Evolutionary conservation across 2,329 filamentous ascomycete genomes (phyloP).

Genomic region (Aurifilum marmelostoma): DNA sequence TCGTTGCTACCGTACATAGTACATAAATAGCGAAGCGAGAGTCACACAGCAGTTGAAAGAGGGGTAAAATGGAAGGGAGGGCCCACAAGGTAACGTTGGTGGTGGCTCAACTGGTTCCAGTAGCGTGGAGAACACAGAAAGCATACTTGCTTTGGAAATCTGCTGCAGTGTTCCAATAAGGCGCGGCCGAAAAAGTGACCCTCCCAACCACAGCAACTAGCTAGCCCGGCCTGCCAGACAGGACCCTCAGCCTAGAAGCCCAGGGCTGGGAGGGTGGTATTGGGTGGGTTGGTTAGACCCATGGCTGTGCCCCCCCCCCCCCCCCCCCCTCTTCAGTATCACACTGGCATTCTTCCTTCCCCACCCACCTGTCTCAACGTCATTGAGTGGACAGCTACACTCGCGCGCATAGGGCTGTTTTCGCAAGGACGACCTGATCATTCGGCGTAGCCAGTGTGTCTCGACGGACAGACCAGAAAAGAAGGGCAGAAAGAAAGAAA

Average conservation of each 20-base stretch:
- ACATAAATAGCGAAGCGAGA: background rate
- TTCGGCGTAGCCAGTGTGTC: conserved; percentile 2
- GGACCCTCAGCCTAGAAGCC: background rate
- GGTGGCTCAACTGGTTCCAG: background rate
- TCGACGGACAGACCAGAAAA: background rate
- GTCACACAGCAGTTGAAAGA: background rate
- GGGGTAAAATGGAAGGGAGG: background rate
- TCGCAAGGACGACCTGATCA: conserved; percentile 1
- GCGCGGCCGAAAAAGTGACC: background rate
- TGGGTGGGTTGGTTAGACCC: background rate
- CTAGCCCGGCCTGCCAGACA: background rate
- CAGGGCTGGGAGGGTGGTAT: too few species aligned
- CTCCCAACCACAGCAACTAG: background rate
- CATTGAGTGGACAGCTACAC: background rate
- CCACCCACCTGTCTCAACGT: background rate
- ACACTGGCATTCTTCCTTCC: background rate
- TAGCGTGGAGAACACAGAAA: background rate
- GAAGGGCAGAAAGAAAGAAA: background rate
- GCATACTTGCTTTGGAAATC: background rate
- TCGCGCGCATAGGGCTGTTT: background rate
- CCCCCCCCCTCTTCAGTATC: background rate
- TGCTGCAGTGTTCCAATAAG: background rate
- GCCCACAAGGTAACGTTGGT: background rate
- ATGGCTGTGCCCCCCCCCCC: conserved; percentile 1
- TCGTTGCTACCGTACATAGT: background rate